Conservation (phyloP, 2,329 filamentous ascomycete species). For the Colletotrichum sp. region DNA sequence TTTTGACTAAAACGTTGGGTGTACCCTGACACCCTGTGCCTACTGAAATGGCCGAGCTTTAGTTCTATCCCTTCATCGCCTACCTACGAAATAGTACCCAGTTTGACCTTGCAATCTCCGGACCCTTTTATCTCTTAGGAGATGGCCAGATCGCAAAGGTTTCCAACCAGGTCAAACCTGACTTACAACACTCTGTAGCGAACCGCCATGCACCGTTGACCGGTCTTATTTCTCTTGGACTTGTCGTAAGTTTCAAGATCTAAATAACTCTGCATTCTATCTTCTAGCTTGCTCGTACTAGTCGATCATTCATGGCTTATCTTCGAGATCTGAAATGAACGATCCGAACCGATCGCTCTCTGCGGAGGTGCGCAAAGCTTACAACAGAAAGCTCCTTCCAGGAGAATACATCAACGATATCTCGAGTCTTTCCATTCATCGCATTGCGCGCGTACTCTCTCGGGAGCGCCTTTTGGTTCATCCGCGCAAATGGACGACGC, state of each 20-base stretch:
- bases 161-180: neutral
- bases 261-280: neutral
- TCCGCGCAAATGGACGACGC: neutral
- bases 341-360: neutral
- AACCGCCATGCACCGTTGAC: no score
- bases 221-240: neutral
- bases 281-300: neutral
- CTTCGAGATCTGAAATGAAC: neutral
- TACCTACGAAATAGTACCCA: neutral
- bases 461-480: neutral
- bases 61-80: neutral
- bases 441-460: neutral
- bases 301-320: neutral
- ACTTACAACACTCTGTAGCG: neutral
- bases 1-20: neutral
- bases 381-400: neutral
- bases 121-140: neutral
- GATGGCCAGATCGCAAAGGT: neutral
- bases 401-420: neutral
- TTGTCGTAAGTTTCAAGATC: neutral
- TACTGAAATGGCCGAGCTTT: neutral
- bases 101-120: neutral
- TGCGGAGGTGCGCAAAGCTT: neutral
- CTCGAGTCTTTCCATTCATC: neutral
- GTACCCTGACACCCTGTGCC: neutral